Percentiles rank a stretch among this genome's conserved stretches.
phyloP scores from a whole-genome alignment of 2,329 filamentous ascomycete species.

The Sporothrix curviconia region DNA sequence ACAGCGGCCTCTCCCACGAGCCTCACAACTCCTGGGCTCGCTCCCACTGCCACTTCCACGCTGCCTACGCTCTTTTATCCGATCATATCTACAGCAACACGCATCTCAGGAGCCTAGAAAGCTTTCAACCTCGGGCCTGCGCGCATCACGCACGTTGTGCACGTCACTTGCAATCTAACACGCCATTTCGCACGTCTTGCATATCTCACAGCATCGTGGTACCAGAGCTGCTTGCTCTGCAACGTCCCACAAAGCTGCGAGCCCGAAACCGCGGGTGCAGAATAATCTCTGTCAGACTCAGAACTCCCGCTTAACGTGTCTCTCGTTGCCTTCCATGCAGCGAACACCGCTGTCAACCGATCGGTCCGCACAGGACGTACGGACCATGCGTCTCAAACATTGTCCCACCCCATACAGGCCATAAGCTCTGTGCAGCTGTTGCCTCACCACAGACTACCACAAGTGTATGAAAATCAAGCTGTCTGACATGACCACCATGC shows the following conservation, averaged over 20 bases:
- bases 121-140: background rate
- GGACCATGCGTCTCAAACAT: conserved; percentile 29
- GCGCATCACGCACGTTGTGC: background rate
- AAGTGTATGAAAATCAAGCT: conserved; percentile 38
- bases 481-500: conserved; percentile 34
- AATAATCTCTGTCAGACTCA: conserved; percentile 15
- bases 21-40: background rate
- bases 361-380: conserved; percentile 26
- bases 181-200: background rate
- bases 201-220: background rate
- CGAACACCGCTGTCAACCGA: conserved; percentile 22
- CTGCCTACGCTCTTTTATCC: background rate
- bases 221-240: conserved; percentile 10
- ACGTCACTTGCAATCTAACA: background rate
- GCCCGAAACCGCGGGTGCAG: conserved; percentile 13
- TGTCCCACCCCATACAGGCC: conserved; percentile 26
- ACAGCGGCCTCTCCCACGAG: background rate
- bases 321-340: conserved; percentile 28
- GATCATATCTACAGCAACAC: background rate
- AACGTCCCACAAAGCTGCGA: conserved; percentile 17
- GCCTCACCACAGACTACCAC: conserved; percentile 30
- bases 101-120: background rate
- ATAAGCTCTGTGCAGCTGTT: conserved; percentile 30
- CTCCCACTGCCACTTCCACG: background rate
- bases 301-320: background rate